Base-by-base conservation (phyloP, 2,329 filamentous ascomycete genomes). In the Fusarium torreyae region DNA sequence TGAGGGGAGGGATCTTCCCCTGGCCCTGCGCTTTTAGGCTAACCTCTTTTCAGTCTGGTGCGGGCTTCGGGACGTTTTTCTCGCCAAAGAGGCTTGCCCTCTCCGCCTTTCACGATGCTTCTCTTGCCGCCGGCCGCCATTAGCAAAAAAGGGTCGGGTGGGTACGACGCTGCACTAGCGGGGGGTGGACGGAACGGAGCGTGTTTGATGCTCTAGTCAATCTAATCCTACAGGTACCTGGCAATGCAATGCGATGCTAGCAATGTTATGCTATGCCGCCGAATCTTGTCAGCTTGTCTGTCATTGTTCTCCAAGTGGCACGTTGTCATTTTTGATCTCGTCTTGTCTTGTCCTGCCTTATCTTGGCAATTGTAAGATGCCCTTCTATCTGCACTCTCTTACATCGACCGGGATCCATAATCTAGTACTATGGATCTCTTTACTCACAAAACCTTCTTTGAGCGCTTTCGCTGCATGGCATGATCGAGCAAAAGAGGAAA, bases 31-130 rank as follows among this genome's bases (percentile, higher is more conserved):
- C 50, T 49, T 39, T 39, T 17, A 22, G 48, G 36, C 68, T 71
- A 66, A 22, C 28, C 67, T 50, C 18, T 28, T 63, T 69, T 34
- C 17, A 50, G 63, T 24, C 39, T 70, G 63, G 57, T 20, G 38
- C 26, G 40, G 57, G 62, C 68, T 71, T 72, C 63, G 67, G 63
- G 66, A 68, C 69, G 70, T 69, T 74, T 72, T 64, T 64, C 62
- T 56, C 55, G 46, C 53, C 57, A 66, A 65, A 67, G 63, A 70
- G 67, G 67, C 67, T 68, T 62, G 49, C 54, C 55, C 65, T 64
- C 66, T 73, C 69, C 74, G 75, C 80, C 79, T 81, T 81, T 81
- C 78, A 81, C 72, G 74, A 74, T 63, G 75, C 74, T 72, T 68
- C 74, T 77, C 69, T 81, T 80, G 75, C 79, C 80, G 80, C 80